These are phyloP conservation scores for Zygoascus flipseniorum DNA, from an alignment of 805 yeast genomes.

Conservation along the genomic window DNA sequence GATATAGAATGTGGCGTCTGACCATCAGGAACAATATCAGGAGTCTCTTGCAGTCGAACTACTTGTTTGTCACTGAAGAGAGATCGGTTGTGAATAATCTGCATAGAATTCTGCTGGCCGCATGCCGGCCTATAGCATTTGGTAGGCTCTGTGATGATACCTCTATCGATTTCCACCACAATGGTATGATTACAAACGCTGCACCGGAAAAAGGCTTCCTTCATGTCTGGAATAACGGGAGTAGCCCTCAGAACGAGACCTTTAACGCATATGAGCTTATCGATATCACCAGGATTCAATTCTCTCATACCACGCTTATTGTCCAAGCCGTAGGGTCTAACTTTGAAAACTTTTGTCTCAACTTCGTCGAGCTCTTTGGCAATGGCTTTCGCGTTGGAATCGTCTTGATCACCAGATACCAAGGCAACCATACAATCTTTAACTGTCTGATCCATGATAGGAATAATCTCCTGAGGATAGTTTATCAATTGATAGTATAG, in stretches of 20 bases:
- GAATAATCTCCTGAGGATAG: conserved; percentile 94
- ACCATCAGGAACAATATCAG: conserved; percentile 94
- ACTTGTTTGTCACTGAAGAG: conserved; percentile 94
- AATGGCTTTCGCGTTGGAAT: background rate
- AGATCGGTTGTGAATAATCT: conserved; percentile 82
- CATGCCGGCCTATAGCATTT: conserved; percentile 88
- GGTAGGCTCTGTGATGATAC: conserved; percentile 87
- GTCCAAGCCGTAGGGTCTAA: conserved; percentile 80
- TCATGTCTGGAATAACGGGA: conserved; percentile 95
- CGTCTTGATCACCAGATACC: conserved; percentile 22
- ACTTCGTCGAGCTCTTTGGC: conserved; percentile 49
- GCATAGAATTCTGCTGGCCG: conserved; percentile 78
- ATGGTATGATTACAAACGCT: conserved; percentile 89
- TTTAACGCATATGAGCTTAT: conserved; percentile 81
- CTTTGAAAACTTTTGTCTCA: conserved; percentile 75
- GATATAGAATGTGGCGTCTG: conserved; percentile 97
- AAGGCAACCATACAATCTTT: conserved; percentile 70
- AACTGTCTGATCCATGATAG: conserved; percentile 94
- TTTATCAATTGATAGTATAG: conserved; percentile 78
- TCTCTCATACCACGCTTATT: conserved; percentile 79
- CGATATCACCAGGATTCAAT: conserved; percentile 88
- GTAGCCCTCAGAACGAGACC: conserved; percentile 86
- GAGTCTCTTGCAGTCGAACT: conserved; percentile 88
- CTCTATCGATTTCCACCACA: conserved; percentile 88
- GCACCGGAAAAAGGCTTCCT: conserved; percentile 91